Conservation (phyloP, 495 filamentous ascomycete species). For the Penicillium pulvis region DNA sequence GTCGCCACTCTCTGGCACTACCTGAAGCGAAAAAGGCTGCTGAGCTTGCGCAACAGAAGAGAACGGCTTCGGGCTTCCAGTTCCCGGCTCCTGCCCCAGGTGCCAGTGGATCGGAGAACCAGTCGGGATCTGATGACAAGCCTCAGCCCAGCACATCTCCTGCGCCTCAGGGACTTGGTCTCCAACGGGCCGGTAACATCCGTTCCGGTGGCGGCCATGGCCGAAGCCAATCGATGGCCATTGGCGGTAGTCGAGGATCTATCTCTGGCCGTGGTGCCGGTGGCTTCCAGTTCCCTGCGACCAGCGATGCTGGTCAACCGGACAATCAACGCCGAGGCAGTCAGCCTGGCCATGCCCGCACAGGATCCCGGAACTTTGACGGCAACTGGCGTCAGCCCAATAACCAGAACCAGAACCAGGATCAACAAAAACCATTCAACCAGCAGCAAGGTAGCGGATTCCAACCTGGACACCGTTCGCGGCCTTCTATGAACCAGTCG, state of each 20-base stretch:
- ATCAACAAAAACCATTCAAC: slow-evolving; percentile 63
- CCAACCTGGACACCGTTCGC: slow-evolving; percentile 88
- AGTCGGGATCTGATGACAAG: slow-evolving; percentile 45
- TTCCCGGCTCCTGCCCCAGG: slow-evolving; percentile 74
- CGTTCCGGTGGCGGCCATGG: slow-evolving; percentile 57
- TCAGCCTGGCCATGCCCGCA: slow-evolving; percentile 69
- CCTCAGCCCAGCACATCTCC: slow-evolving; percentile 37
- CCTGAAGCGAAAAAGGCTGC: slow-evolving; percentile 98
- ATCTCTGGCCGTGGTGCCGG: slow-evolving; percentile 61
- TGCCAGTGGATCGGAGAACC: slow-evolving; percentile 52
- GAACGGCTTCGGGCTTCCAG: slow-evolving; percentile 90
- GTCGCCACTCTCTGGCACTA: slow-evolving; percentile 91
- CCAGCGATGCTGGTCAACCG: slow-evolving; percentile 51
- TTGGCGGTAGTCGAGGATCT: slow-evolving; percentile 58
- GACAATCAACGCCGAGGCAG: slow-evolving; percentile 76
- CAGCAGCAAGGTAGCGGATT: slow-evolving; percentile 65
- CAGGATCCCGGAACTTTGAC: slow-evolving; percentile 90
- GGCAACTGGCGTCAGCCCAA: slow-evolving; percentile 95
- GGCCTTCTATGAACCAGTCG: slow-evolving; percentile 83
- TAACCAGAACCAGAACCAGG: slow-evolving; percentile 57
- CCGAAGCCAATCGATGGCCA: slow-evolving; percentile 70
- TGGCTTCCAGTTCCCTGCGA: slow-evolving; percentile 69
- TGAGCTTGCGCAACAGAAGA: slow-evolving; percentile 94
- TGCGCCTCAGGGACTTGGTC: slow-evolving; percentile 43
- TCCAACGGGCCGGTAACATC: slow-evolving; percentile 54